Evolutionary conservation across 1,284 basidiomycete species (phyloP), one percentile per base, ranked within the genome.

Genomic region (Ceratobasidium sp.): DNA sequence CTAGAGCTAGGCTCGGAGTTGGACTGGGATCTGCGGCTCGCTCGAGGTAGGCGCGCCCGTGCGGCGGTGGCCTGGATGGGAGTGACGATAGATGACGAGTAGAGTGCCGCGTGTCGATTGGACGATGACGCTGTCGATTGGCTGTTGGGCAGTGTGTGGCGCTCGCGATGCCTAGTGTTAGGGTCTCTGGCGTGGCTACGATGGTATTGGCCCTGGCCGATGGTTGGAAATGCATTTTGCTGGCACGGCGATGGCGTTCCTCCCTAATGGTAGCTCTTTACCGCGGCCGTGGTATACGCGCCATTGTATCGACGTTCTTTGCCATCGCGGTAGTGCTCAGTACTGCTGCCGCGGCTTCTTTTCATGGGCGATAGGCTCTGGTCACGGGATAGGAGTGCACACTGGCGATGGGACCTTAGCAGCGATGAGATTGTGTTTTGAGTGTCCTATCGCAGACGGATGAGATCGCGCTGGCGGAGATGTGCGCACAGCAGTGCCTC

Each of bases 361-460:
- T 1, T 17, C 41, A 27, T 33, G 44, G 44, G 62, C 33, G 33
- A 64, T 64, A 64, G 44, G 44, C 45, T 31, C 31, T 64, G 41
- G 59, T 50, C 62, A 64, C 31, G 62, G 17, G 45, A 22, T 17
- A 24, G 1, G 36, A 41, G 6, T 41, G 11, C 36, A 29, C 27
- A 27, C 27, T 17, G 24, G 53, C 53, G 53, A 56, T 56, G 53
- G 53, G 53, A 27, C 31, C 48, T 24, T 48, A 41, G 36, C 36
- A 41, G 60, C 60, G 41, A 41, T n/a, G 60, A 45, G 41, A 31
- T 44, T 33, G 33, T 22, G 41, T 62, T 22, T 41, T 44, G 14
- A 62, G 59, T 64, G 51, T n/a, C 62, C 62, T 31, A 64, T 64
- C 62, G 62, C 24, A 47, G 62, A 47, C 59, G 59, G 36, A 62